Base-by-base conservation (phyloP, 306 rosid species). In the Neltuma alba region DNA sequence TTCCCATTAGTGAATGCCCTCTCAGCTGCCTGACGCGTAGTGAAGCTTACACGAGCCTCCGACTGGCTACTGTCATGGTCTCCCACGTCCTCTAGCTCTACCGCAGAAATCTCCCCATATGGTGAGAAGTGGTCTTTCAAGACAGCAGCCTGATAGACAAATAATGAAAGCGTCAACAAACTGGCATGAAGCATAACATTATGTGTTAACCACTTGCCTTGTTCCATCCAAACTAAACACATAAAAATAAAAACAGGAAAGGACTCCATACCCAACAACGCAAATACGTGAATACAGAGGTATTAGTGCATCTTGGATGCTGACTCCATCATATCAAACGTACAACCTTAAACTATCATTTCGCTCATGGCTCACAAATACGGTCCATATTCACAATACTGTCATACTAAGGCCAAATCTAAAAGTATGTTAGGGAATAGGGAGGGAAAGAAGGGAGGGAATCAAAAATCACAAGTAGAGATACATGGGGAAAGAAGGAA, bases 121-220 rank as follows among this genome's bases (percentile, higher is more conserved):
- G 87, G 89, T 47, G 72, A 90, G 75, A 94, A 92, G 85, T 94
- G 98, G 73, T 91, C 93, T 88, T 88, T 92, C 85, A 94, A 74
- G 44, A 73, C 85, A 82, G 81, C 86, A 88, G 83, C 94, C 98
- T 94, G 66, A 47, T 82, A 79, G 23, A 64, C 62, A 63, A 78
- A 82, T 61, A 70, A 74, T 57, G 47, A 45, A 48, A 70, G 71
- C 47, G 18, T 68, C 25, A 41, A 68, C 7, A 20, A 68, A 68
- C 54, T 38, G 21, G 9, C 13, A n/a, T 12, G 28, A 38, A 67
- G 27, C 38, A 67, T 11, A 67, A 40, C 20, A 23, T 4, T 65
- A 37, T 9, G 47, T 36, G 13, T 34, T 37, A 65, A 28, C 45
- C 37, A 28, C 7, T 60, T 28, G 5, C 8, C n/a, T 23, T 21